Base-by-base conservation (phyloP, 768 basidiomycete species). In the Naematelia encephala region DNA sequence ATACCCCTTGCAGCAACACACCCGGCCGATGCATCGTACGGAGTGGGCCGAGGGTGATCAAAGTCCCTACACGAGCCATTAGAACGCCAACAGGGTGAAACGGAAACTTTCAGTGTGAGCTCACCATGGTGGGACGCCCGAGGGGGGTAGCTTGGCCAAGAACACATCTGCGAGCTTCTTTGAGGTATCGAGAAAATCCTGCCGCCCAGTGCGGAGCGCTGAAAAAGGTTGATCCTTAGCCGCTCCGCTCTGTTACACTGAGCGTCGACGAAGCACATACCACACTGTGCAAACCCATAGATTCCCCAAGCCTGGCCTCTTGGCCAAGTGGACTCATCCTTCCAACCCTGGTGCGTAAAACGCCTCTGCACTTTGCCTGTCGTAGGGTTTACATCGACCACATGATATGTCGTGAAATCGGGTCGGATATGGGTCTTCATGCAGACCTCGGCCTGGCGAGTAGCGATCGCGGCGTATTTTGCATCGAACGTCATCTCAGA, bases 281-380 rank as follows among this genome's bases (percentile, higher is more conserved):
- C 69, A 30, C 68, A 70, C 54, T 70, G 67, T 1, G 67, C 64
- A 54, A 65, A 73, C 0, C 71, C 71, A 39, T 73, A 73, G 26
- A 73, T 67, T 19, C 51, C 71, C 69, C 71, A 73, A 45, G 69
- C 71, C 34, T 68, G 67, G n/a, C 71, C 71, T 45, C 71, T 39
- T 1, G 69, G 57, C 71, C 71, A 73, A 21, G 53, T 51, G 52
- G 62, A 63, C 5, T 68, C 67, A 49, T 73, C 63, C 4, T 66
- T 66, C 23, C 63, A 70, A 67, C 66, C 66, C 34, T 72, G 70
- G 42, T 56, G 56, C 14, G 68, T 69, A 44, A 64, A 47, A 0
- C 39, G 25, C 25, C 66, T 66, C 25, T 59, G 51, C 0, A 43
- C 46, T 44, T 56, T 51, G 1, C 67, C 64, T n/a, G 65, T 69